A percentile compares a stretch with the other conserved stretches of the same genome.
Conservation (phyloP, 371 early-diverging fungal species). For the Thermomucor indicae-seudaticae region DNA sequence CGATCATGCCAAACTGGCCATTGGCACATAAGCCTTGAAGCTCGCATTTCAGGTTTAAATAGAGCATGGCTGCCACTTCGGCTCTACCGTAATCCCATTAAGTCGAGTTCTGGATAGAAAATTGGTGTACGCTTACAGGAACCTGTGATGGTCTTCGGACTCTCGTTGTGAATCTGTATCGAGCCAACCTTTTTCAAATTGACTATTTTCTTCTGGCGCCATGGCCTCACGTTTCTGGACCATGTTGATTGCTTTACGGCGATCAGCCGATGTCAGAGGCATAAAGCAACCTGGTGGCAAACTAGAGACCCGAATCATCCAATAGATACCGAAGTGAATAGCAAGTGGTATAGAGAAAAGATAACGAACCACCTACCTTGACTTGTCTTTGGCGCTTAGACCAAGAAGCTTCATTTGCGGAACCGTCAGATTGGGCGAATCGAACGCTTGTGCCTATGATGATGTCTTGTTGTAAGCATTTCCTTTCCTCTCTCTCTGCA, state of each 20-base stretch:
- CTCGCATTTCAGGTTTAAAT: not conserved
- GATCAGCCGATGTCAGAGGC: not conserved
- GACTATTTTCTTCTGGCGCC: not conserved
- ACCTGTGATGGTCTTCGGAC: not conserved
- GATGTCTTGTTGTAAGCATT: not conserved
- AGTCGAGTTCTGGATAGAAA: not conserved
- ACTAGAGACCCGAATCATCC: not conserved
- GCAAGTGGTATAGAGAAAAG: not conserved
- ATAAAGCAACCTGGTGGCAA: not conserved
- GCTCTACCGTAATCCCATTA: not conserved
- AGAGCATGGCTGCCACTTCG: not conserved
- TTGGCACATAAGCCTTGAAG: not conserved
- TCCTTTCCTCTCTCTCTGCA: not conserved
- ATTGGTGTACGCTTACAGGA: not conserved
- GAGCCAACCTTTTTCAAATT: too few species aligned
- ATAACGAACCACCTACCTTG: slow-evolving; percentile 9
- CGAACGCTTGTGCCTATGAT: slow-evolving; percentile 29
- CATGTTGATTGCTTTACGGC: not conserved
- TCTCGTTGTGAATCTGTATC: not conserved
- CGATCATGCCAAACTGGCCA: not conserved
- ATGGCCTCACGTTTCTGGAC: not conserved
- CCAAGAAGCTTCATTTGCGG: slow-evolving; percentile 30
- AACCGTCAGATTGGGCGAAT: slow-evolving; percentile 31
- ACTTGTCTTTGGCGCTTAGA: slow-evolving; percentile 22
- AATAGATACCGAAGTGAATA: not conserved